Conservation (phyloP, 2,329 filamentous ascomycete genomes). For the Hansfordia pulvinata region DNA sequence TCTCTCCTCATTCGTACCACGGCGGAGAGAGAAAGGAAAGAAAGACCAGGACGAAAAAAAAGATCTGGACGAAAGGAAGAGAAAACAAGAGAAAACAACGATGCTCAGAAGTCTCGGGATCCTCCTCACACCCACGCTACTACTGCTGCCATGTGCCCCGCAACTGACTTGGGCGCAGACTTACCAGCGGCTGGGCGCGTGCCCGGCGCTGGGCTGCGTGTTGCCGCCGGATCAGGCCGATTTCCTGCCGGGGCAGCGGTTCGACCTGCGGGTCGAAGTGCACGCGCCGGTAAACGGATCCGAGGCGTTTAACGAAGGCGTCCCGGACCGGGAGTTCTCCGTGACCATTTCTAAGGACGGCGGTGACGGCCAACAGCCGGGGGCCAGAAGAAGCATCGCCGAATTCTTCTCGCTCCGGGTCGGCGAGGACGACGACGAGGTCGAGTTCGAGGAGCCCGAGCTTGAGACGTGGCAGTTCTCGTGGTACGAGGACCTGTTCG, state of each 20-base stretch:
- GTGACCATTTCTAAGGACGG: constrained; percentile 59
- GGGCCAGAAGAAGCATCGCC: too few relatives aligned
- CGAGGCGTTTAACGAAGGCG: constrained; percentile 55
- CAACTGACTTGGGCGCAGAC: constrained; percentile 39
- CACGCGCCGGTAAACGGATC: constrained; percentile 73
- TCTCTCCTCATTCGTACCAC: too few relatives aligned
- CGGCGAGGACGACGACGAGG: too few relatives aligned
- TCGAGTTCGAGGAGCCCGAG: too few relatives aligned
- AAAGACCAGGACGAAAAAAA: too few relatives aligned
- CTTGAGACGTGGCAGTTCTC: constrained; percentile 72
- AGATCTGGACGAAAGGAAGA: too few relatives aligned
- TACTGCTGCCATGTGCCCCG: too few relatives aligned
- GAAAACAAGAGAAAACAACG: too few relatives aligned
- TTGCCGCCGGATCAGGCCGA: constrained; percentile 56
- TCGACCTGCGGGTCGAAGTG: constrained; percentile 73
- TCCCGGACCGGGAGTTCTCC: constrained; percentile 62
- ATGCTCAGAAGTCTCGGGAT: too few relatives aligned
- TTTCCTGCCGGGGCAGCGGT: constrained; percentile 72
- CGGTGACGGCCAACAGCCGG: constrained; percentile 28
- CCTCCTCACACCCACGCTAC: too few relatives aligned
- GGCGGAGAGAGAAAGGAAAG: too few relatives aligned
- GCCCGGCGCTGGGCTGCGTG: constrained; percentile 44
- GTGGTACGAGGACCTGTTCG: constrained; percentile 80
- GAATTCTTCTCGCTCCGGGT: constrained; percentile 54
- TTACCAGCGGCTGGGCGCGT: constrained; percentile 45